Conservation (phyloP, 208 protist genomes). For the Trypanosoma boissoni region DNA sequence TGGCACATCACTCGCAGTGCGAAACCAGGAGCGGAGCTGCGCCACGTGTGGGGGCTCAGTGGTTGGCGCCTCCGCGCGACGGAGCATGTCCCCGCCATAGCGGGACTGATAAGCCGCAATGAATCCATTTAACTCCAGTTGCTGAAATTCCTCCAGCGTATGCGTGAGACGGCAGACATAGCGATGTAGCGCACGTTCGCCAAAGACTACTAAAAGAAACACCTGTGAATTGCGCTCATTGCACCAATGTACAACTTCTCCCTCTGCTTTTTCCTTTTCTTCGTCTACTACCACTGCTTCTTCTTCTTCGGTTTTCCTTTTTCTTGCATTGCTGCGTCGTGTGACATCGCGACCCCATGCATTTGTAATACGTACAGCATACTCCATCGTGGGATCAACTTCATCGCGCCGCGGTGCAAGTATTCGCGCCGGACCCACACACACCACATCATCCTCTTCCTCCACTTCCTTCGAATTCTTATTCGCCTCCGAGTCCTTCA, state of each 20-base stretch:
- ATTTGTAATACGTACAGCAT: conserved; percentile 39
- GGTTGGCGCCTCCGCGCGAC: neutral
- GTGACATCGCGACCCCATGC: conserved; percentile 46
- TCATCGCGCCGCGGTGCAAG: conserved; percentile 58
- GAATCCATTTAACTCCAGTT: conserved; percentile 61
- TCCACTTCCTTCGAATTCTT: too few species aligned
- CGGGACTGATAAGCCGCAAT: conserved; percentile 44
- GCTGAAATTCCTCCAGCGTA: conserved; percentile 46
- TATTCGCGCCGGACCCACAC: neutral
- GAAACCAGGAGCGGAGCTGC: conserved; percentile 25
- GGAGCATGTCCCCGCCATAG: conserved; percentile 37
- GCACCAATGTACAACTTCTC: too few species aligned
- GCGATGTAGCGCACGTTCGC: conserved; percentile 31
- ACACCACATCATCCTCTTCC: neutral
- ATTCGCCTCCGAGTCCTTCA: conserved; percentile 26
- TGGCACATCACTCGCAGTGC: too few species aligned
- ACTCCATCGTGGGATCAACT: conserved; percentile 54
- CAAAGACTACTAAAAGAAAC: conserved; percentile 49
- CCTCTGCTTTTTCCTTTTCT: too few species aligned
- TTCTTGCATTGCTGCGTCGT: conserved; percentile 1
- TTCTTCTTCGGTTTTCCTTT: neutral
- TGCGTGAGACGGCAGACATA: conserved; percentile 57
- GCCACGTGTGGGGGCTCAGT: neutral
- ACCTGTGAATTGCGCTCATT: neutral
- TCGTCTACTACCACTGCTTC: neutral